phyloP scores from a whole-genome alignment of 2,329 filamentous ascomycete species.

The Diaporthe vexans region DNA sequence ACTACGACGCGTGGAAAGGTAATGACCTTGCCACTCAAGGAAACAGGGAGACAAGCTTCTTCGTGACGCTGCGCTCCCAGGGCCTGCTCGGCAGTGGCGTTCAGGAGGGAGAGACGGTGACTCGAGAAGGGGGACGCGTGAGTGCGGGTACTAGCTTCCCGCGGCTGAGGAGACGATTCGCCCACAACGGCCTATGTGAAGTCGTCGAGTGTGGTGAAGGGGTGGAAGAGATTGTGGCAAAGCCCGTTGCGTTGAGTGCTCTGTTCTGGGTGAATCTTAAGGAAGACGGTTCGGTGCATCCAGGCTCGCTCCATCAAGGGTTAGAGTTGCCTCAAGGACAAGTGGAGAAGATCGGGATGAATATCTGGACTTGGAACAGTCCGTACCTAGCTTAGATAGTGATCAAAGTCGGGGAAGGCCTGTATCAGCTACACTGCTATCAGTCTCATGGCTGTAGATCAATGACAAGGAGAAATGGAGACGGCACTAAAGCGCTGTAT shows the following conservation, averaged over 20 bases:
- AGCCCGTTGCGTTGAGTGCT: neutral
- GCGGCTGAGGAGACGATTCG: neutral
- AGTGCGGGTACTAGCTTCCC: slow-evolving; percentile 12
- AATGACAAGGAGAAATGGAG: neutral
- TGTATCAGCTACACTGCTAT: neutral
- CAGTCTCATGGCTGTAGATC: neutral
- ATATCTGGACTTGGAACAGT: slow-evolving; percentile 20
- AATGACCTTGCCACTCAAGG: neutral
- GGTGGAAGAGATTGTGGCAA: slow-evolving; percentile 8
- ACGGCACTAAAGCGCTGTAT: neutral
- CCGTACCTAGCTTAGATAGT: neutral
- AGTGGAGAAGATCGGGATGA: slow-evolving; percentile 1
- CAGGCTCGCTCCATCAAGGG: slow-evolving; percentile 2
- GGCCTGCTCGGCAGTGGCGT: neutral
- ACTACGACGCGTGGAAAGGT: slow-evolving; percentile 12
- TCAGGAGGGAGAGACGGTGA: accelerated
- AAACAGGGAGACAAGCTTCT: slow-evolving; percentile 6
- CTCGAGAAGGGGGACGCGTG: neutral
- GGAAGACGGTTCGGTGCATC: neutral
- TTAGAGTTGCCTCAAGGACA: slow-evolving; percentile 1
- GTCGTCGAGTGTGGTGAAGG: neutral
- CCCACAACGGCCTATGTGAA: neutral
- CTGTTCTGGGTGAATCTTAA: slow-evolving; percentile 10
- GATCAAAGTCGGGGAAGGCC: neutral
- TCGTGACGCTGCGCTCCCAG: neutral